Evolutionary conservation across 495 filamentous ascomycete species (phyloP).

Genomic region (Podospora didyma): DNA sequence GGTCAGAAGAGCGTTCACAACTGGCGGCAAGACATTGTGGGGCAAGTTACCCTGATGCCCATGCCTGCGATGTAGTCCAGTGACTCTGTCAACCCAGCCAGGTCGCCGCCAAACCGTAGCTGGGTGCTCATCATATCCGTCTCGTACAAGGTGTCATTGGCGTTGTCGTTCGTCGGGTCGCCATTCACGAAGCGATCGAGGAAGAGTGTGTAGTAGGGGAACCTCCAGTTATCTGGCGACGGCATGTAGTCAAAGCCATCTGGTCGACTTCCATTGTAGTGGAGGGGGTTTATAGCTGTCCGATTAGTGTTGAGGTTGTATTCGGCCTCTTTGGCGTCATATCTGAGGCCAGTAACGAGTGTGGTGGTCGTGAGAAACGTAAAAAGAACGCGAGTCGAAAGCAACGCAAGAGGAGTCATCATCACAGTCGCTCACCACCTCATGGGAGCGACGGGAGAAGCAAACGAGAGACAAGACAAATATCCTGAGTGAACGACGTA

Average conservation of each 20-base stretch:
- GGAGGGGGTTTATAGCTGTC: conserved; percentile 51
- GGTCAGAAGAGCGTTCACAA: conserved; percentile 11
- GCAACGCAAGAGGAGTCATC: conserved; percentile 30
- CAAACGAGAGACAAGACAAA: conserved; percentile 23
- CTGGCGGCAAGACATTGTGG: too few species aligned
- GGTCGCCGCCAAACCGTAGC: conserved; percentile 71
- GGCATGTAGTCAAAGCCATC: conserved; percentile 47
- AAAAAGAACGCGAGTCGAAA: conserved; percentile 22
- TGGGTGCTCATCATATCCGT: conserved; percentile 66
- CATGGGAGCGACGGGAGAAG: conserved; percentile 29
- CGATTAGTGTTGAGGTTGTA: conserved; percentile 65
- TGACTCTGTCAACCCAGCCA: conserved; percentile 59
- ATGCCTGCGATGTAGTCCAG: conserved; percentile 73
- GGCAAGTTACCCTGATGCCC: conserved; percentile 61
- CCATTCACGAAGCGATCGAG: conserved; percentile 71
- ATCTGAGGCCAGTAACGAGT: conserved; percentile 45
- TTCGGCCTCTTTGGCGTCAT: conserved; percentile 47
- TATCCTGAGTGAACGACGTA: conserved; percentile 17
- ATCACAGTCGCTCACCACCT: conserved; percentile 27
- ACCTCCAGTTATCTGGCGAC: conserved; percentile 65
- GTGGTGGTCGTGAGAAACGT: conserved; percentile 22
- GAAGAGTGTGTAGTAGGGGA: conserved; percentile 69
- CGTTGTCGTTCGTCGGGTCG: conserved; percentile 67
- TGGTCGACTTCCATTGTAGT: conserved; percentile 61
- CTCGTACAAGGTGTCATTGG: conserved; percentile 65